Evolutionary conservation across 2,329 filamentous ascomycete species (phyloP).

Genomic region (Orbilia javanica): DNA sequence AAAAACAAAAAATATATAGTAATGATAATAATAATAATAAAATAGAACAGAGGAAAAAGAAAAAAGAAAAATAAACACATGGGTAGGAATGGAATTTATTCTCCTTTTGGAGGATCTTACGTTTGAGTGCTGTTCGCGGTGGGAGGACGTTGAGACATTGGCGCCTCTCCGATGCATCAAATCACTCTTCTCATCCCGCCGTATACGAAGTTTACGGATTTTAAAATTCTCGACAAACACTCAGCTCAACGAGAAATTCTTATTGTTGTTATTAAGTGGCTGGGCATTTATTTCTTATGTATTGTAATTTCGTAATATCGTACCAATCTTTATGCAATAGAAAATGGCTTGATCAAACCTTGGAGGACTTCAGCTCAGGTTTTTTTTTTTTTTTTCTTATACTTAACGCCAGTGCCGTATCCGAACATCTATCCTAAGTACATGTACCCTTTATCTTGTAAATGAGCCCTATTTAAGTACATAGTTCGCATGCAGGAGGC

Average conservation of each 20-base stretch:
- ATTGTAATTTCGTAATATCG: conserved; percentile 45
- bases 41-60: too few relatives aligned
- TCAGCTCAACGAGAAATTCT: neutral
- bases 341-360: neutral
- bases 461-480: neutral
- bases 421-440: too few relatives aligned
- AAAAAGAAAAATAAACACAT: too few relatives aligned
- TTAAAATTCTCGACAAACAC: neutral
- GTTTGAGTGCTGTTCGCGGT: neutral
- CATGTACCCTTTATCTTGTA: too few relatives aligned
- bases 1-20: too few relatives aligned
- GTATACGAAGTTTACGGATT: neutral
- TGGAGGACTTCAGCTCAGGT: neutral
- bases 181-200: neutral
- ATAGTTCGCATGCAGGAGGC: conserved; percentile 9
- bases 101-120: neutral
- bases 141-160: neutral
- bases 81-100: too few relatives aligned
- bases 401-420: neutral
- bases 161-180: neutral
- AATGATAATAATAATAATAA: too few relatives aligned
- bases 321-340: neutral
- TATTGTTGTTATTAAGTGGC: conserved; percentile 11
- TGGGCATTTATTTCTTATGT: conserved; percentile 26
- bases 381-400: conserved; percentile 8